Evolutionary conservation across 345 rosid genomes (phyloP), one percentile per base, ranked within the genome.

Genomic region (Corchorus capsularis): DNA sequence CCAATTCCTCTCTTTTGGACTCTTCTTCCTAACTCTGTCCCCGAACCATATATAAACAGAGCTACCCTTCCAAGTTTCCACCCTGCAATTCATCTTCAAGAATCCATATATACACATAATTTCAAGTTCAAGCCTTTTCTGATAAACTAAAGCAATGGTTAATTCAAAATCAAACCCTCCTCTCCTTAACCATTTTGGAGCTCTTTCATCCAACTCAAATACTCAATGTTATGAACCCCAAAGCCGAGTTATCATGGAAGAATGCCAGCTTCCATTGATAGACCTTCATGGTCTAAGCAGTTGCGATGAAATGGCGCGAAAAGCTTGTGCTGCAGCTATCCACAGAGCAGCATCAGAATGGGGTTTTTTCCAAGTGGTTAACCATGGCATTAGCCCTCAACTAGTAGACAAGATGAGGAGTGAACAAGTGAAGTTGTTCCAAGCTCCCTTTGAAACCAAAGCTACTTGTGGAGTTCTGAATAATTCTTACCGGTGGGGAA

Each of bases 291-390:
- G 69, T 22, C 62, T 85, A 14, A 79, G 37, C 56, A 82, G 90
- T 47, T 3, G 6, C 2, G 45, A 80, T 47, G 70, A 72, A n/a
- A 66, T 15, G 46, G 85, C 78, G 52, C 65, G 69, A 6, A 54
- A 2, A 8, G 83, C 81, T 27, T 86, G 92, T 20, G 78, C 56
- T 2, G 79, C 68, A 1, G 87, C 87, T 16, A 89, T 90, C 5
- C 80, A 74, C 64, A 79, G 75, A 78, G 92, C 94, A 2, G 85
- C 94, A 0, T 53, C 87, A 0, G 87, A 90, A 66, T 89, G 94
- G 92, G 94, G 94, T 2, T 90, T 90, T 80, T 90, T 90, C 80
- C 94, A 89, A 76, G 91, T 87, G 12, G 87, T 87, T 50, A 89
- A 86, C 82, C 92, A 90, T 71, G 94, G 94, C 2, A 86, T 89